A percentile compares a stretch with the other conserved stretches of the same genome.
These are phyloP conservation scores for Canavalia gladiata DNA, from an alignment of 306 rosid genomes.

Conservation along the genomic window DNA sequence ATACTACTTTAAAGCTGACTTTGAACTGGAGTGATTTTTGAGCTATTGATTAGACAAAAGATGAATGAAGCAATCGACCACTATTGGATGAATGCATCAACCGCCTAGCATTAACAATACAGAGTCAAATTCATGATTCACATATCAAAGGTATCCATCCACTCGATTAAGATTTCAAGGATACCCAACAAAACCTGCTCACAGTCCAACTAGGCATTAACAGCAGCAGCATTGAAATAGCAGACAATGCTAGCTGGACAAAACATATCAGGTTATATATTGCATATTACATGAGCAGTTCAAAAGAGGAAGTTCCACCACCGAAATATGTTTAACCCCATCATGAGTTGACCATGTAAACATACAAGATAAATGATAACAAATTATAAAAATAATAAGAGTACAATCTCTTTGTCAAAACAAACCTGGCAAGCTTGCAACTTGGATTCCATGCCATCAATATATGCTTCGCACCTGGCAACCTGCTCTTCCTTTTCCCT, in stretches of 20 bases:
- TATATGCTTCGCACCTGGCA: constrained; percentile 94
- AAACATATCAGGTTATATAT: background rate
- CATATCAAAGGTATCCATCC: constrained; percentile 1
- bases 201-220: constrained; percentile 34
- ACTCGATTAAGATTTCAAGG: constrained; percentile 17
- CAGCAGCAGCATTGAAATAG: constrained; percentile 25
- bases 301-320: constrained; percentile 15
- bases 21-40: background rate
- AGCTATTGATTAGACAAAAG: constrained; percentile 14
- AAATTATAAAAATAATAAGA: constrained; percentile 18
- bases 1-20: constrained; percentile 16
- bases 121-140: background rate
- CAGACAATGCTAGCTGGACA: constrained; percentile 37
- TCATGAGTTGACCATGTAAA: constrained; percentile 16
- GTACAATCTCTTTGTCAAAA: constrained; percentile 39
- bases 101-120: constrained; percentile 12
- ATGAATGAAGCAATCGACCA: constrained; percentile 8
- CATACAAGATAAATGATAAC: background rate
- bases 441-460: constrained; percentile 98
- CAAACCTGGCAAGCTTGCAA: constrained; percentile 97
- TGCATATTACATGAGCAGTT: constrained; percentile 36
- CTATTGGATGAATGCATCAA: background rate
- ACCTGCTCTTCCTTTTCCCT: constrained; percentile 97
- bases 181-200: constrained; percentile 37
- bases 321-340: constrained; percentile 21